These are phyloP conservation scores for Xylariaceae sp. DNA, from an alignment of 2,329 filamentous ascomycete species.

Conservation along the genomic window DNA sequence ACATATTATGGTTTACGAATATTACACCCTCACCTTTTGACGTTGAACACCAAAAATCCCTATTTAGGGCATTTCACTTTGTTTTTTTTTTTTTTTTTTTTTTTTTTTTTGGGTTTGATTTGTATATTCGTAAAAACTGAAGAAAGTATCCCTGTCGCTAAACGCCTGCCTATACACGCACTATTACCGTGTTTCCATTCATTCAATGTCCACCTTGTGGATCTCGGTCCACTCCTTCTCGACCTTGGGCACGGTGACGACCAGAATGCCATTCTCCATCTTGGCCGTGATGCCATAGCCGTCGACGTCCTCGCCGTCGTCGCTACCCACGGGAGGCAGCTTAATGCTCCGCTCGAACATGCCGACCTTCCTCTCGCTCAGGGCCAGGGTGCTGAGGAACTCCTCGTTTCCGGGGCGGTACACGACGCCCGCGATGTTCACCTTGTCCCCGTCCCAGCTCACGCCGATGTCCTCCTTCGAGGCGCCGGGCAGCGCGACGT, in stretches of 20 bases:
- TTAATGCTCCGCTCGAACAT: conserved; percentile 74
- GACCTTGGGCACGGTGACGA: conserved; percentile 77
- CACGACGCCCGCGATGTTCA: conserved; percentile 74
- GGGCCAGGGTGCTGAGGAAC: conserved; percentile 66
- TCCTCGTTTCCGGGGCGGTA: conserved; percentile 75
- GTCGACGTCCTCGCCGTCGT: conserved; percentile 66
- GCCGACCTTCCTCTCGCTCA: conserved; percentile 73
- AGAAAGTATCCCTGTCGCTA: too few relatives aligned
- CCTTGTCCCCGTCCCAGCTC: conserved; percentile 74
- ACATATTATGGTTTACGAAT: too few relatives aligned
- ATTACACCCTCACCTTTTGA: too few relatives aligned
- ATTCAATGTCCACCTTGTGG: conserved; percentile 64
- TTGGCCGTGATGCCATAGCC: conserved; percentile 72
- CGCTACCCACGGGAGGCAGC: conserved; percentile 54
- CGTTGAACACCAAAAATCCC: too few relatives aligned
- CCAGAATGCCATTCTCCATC: conserved; percentile 78
- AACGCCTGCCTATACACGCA: too few relatives aligned
- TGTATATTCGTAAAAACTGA: too few relatives aligned
- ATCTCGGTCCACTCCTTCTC: conserved; percentile 71
- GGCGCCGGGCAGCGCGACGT: conserved; percentile 78
- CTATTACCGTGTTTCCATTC: too few relatives aligned
- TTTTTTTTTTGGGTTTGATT: too few relatives aligned
- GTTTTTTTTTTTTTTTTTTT: too few relatives aligned
- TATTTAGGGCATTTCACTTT: too few relatives aligned
- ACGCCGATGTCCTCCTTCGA: conserved; percentile 80